phyloP scores from a whole-genome alignment of 1,284 basidiomycete genomes.

The Trichosporon sp. region DNA sequence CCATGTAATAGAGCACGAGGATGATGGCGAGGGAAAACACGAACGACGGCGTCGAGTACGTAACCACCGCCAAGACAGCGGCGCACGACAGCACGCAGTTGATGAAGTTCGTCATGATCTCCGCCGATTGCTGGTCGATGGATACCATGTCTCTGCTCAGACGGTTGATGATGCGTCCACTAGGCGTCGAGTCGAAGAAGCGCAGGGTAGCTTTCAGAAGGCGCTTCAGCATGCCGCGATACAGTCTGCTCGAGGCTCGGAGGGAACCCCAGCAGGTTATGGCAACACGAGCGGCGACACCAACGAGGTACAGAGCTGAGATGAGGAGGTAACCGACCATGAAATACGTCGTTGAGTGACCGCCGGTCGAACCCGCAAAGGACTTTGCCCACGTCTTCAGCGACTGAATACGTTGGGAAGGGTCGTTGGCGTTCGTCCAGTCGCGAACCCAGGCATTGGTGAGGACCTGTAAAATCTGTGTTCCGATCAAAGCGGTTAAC shows the following conservation, averaged over 20 bases:
- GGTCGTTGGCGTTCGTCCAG: constrained; percentile 46
- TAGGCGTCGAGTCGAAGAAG: constrained; percentile 57
- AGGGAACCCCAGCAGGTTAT: constrained; percentile 50
- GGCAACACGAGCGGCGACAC: constrained; percentile 48
- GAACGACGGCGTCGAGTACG: constrained; percentile 54
- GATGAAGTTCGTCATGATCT: constrained; percentile 54
- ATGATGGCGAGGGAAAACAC: constrained; percentile 56
- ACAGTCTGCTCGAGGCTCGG: constrained; percentile 47
- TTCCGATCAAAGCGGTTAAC: constrained; percentile 43
- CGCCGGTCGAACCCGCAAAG: neutral
- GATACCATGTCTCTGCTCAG: constrained; percentile 60
- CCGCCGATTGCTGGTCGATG: constrained; percentile 58
- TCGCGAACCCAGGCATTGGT: constrained; percentile 55
- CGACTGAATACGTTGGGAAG: neutral
- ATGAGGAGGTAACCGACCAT: constrained; percentile 49
- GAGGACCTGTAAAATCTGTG: constrained; percentile 51
- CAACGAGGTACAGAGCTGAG: constrained; percentile 46
- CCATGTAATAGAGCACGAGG: constrained; percentile 55
- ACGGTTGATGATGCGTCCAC: constrained; percentile 61
- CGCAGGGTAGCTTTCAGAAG: constrained; percentile 56
- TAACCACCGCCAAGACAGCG: constrained; percentile 53
- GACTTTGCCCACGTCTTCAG: constrained; percentile 6
- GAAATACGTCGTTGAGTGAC: constrained; percentile 45
- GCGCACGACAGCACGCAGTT: constrained; percentile 46
- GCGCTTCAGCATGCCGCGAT: constrained; percentile 45